Conservation (phyloP, 225 moss, liverwort and hornwort species). For the Lunularia cruciata region DNA sequence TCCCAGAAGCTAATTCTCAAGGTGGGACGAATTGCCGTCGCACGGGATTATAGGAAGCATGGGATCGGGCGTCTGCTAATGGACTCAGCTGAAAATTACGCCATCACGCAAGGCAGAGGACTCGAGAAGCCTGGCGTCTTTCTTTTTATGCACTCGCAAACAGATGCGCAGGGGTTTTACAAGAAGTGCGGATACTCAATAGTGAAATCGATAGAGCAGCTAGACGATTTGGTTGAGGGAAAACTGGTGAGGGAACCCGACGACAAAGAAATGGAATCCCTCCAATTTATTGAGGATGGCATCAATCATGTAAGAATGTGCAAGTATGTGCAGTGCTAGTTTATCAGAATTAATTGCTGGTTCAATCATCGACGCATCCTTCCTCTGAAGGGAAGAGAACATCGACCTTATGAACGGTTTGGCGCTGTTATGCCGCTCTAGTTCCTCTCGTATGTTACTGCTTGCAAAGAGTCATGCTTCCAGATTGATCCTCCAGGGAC, state of each 20-base stretch:
- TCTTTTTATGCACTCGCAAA: conserved; percentile 16
- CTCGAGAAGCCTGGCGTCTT: conserved; percentile 11
- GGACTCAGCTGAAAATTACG: conserved; percentile 16
- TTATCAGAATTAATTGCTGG: too few relatives aligned
- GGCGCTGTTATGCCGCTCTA: too few relatives aligned
- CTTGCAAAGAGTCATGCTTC: too few relatives aligned
- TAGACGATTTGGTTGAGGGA: not conserved
- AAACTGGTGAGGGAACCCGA: not conserved
- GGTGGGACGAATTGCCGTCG: conserved; percentile 17
- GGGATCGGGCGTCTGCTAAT: conserved; percentile 10
- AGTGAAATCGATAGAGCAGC: not conserved
- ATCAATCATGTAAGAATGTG: conserved; percentile 17
- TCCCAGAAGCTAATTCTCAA: conserved; percentile 13
- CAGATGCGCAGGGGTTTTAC: conserved; percentile 22
- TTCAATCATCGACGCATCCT: too few relatives aligned
- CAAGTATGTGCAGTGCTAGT: conserved; percentile 11
- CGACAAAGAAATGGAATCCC: conserved; percentile 3
- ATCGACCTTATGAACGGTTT: too few relatives aligned
- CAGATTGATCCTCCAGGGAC: too few relatives aligned
- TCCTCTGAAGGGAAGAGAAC: too few relatives aligned
- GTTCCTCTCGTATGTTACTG: too few relatives aligned
- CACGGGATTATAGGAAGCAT: not conserved
- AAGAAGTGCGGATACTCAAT: conserved; percentile 8
- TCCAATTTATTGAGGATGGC: conserved; percentile 18
- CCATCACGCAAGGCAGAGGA: not conserved